phyloP scores from a whole-genome alignment of 495 filamentous ascomycete species.

The Aspergillus avenaceus region DNA sequence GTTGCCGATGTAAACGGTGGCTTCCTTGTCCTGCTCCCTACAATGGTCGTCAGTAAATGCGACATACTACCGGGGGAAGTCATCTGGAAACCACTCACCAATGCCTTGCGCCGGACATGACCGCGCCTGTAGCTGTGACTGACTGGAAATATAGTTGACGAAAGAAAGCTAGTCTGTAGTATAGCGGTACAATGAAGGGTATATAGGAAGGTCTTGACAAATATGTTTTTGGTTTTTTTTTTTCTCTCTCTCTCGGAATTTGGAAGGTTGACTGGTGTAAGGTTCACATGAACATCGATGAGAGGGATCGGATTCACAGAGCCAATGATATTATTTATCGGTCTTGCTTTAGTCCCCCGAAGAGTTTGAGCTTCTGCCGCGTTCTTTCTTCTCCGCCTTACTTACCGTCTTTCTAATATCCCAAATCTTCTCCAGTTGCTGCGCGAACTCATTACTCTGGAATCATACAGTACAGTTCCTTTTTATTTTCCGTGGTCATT shows the following conservation, averaged over 20 bases:
- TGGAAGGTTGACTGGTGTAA: too few relatives aligned
- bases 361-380: constrained; percentile 30
- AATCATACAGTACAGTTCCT: neutral
- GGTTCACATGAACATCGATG: too few relatives aligned
- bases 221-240: too few relatives aligned
- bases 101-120: constrained; percentile 73
- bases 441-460: too few relatives aligned
- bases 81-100: constrained; percentile 51
- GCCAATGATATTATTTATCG: too few relatives aligned
- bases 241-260: too few relatives aligned
- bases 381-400: constrained; percentile 12
- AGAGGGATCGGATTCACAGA: too few relatives aligned
- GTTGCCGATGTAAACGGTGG: constrained; percentile 96
- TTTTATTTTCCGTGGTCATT: neutral
- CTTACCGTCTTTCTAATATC: neutral
- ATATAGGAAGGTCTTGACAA: too few relatives aligned
- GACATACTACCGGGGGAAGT: neutral
- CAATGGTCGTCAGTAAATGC: neutral
- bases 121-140: constrained; percentile 11
- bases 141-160: neutral
- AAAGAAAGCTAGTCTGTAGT: too few relatives aligned
- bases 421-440: too few relatives aligned
- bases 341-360: constrained; percentile 26
- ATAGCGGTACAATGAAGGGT: too few relatives aligned
- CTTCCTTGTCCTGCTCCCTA: constrained; percentile 99